Conservation (phyloP, 306 rosid species). For the Prunus salicina region DNA sequence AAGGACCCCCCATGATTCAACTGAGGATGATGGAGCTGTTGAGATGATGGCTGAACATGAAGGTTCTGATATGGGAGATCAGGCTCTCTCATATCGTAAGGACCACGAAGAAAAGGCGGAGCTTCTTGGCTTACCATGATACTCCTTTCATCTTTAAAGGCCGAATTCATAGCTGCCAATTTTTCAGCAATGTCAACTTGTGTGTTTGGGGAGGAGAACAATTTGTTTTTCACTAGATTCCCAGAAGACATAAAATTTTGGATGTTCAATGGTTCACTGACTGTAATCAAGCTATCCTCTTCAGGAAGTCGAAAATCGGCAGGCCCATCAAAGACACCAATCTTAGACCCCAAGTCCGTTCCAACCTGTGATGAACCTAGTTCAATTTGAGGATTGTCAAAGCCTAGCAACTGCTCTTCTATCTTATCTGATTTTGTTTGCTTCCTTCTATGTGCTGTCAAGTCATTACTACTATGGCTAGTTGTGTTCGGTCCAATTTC, state of each 20-base stretch:
- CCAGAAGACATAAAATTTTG: conserved; percentile 52
- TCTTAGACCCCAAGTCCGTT: conserved; percentile 43
- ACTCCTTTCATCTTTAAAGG: conserved; percentile 56
- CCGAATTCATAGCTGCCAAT: conserved; percentile 54
- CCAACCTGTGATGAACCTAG: conserved; percentile 46
- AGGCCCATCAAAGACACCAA: conserved; percentile 51
- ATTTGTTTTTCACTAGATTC: conserved; percentile 50
- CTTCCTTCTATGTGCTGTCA: conserved; percentile 40
- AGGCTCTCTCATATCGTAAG: conserved; percentile 62
- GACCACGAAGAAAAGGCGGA: conserved; percentile 49
- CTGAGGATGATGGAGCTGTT: conserved; percentile 59
- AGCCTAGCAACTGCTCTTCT: conserved; percentile 55
- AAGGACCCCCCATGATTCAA: conserved; percentile 51
- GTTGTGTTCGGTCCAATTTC: conserved; percentile 32
- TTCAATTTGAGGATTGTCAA: conserved; percentile 53
- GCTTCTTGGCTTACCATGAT: conserved; percentile 67
- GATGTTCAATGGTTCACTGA: conserved; percentile 46
- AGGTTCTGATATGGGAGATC: conserved; percentile 61
- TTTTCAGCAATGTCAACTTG: conserved; percentile 59
- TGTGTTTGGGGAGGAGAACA: conserved; percentile 43
- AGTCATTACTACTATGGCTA: conserved; percentile 45
- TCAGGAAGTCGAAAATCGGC: conserved; percentile 62
- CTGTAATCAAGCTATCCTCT: conserved; percentile 71
- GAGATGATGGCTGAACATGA: conserved; percentile 50
- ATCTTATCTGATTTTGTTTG: conserved; percentile 49